phyloP scores from a whole-genome alignment of 1,284 basidiomycete genomes.

The Butyriboletus appendiculatus region DNA sequence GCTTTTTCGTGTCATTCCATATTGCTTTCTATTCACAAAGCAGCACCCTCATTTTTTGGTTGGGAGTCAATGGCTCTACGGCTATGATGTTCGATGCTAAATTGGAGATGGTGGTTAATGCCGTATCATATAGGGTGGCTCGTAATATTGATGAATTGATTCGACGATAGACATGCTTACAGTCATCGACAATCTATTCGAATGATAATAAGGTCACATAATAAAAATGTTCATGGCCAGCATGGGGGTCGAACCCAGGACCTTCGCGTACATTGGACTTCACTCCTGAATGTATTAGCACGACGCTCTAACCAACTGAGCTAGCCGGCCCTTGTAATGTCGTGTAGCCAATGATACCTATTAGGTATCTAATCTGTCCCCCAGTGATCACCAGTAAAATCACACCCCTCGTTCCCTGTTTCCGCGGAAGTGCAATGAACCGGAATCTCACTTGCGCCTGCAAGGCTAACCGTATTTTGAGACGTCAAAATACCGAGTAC shows the following conservation, averaged over 20 bases:
- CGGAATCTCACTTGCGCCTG: neutral
- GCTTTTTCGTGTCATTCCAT: neutral
- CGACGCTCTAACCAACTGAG: conserved; percentile 26
- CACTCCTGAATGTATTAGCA: conserved; percentile 13
- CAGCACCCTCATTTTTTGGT: neutral
- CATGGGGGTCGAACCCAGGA: conserved; percentile 45
- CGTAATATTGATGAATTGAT: neutral
- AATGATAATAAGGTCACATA: too few relatives aligned
- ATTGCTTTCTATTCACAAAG: neutral
- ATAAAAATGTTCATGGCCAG: conserved; percentile 32
- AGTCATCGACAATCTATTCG: neutral
- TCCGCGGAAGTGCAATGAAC: neutral
- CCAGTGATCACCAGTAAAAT: neutral
- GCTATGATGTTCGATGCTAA: neutral
- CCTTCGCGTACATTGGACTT: conserved; percentile 34
- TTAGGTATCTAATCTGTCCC: too few relatives aligned
- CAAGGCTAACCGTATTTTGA: neutral
- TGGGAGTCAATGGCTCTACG: neutral
- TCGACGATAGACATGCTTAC: too few relatives aligned
- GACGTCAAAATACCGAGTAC: neutral
- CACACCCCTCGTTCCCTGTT: neutral
- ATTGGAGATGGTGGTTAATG: neutral
- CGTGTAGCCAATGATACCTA: too few relatives aligned
- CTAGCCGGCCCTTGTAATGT: conserved; percentile 16
- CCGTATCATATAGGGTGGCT: neutral